Percentiles rank a stretch among this genome's conserved stretches.
Evolutionary conservation across 257 asterid genomes (phyloP).

Genomic region (Solanum pennellii): DNA sequence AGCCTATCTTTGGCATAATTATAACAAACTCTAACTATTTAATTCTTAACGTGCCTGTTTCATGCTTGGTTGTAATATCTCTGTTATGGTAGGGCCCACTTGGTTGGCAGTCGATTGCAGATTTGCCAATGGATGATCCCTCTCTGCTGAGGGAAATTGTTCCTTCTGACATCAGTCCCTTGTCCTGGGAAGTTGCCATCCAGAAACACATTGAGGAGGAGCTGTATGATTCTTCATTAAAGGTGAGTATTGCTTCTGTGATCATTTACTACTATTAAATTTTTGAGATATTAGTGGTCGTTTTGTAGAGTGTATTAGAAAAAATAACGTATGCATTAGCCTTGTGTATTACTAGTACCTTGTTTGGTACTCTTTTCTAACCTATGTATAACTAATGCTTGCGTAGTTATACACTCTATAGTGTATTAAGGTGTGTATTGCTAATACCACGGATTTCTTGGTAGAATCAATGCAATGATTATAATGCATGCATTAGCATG

Average conservation of each 20-base stretch:
- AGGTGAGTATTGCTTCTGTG: conserved; percentile 34
- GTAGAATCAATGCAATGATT: not conserved
- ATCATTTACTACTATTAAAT: not conserved
- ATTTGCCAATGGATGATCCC: conserved; percentile 52
- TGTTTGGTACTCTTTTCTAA: not conserved
- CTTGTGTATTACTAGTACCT: not conserved
- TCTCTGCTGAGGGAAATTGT: conserved; percentile 59
- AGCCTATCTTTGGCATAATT: not conserved
- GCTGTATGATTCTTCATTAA: conserved; percentile 70
- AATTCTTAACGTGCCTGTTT: not conserved
- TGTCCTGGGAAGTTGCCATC: conserved; percentile 92
- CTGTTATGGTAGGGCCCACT: conserved; percentile 70
- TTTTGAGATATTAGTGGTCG: not conserved
- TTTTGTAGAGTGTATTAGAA: not conserved
- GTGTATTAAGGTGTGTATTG: not conserved
- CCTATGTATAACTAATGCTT: not conserved
- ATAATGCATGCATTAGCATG: not conserved
- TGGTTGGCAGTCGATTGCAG: conserved; percentile 81
- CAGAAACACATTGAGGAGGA: conserved; percentile 89
- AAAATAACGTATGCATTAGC: not conserved
- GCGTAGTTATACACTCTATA: not conserved
- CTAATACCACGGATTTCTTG: not conserved
- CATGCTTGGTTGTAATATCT: not conserved
- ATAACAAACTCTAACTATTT: not conserved
- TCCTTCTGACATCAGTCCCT: conserved; percentile 67